phyloP scores from a whole-genome alignment of 2,329 filamentous ascomycete genomes.

The Ophiocordyceps australis region DNA sequence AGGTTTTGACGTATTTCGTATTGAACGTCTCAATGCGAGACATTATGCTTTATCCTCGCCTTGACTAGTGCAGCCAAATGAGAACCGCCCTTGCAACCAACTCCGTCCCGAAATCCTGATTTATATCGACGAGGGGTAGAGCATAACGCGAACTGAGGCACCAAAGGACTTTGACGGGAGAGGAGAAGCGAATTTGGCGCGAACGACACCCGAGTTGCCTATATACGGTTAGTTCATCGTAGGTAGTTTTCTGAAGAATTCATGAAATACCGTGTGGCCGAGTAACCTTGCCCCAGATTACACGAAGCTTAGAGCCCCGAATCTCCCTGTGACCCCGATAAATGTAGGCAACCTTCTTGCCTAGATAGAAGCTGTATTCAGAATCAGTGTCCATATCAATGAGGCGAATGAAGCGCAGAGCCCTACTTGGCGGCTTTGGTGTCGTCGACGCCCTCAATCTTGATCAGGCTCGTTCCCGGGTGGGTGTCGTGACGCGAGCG shows the following conservation, averaged over 20 bases:
- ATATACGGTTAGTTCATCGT: background rate
- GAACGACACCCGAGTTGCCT: constrained; percentile 97
- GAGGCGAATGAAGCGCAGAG: background rate
- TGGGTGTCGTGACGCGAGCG: constrained; percentile 83
- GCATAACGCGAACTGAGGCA: constrained; percentile 89
- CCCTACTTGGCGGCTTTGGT: constrained; percentile 72
- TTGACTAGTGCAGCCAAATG: constrained; percentile 40
- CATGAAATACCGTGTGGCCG: constrained; percentile 87
- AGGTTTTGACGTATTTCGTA: constrained; percentile 29
- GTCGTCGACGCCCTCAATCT: constrained; percentile 96
- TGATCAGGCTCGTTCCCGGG: constrained; percentile 84
- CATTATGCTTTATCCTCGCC: constrained; percentile 35
- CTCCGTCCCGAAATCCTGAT: constrained; percentile 33
- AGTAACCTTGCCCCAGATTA: constrained; percentile 99
- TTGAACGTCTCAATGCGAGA: constrained; percentile 36
- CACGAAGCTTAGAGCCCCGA: constrained; percentile 93
- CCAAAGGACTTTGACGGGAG: constrained; percentile 94
- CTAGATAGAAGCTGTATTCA: constrained; percentile 64
- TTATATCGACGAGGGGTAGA: constrained; percentile 98
- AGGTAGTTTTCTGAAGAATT: background rate
- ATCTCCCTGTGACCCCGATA: constrained; percentile 92
- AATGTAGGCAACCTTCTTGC: constrained; percentile 98
- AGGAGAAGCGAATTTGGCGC: constrained; percentile 92
- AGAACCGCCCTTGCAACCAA: constrained; percentile 45
- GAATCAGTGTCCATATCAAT: constrained; percentile 7